Conservation (phyloP, 345 rosid genomes). For the Anastatica hierochuntica region DNA sequence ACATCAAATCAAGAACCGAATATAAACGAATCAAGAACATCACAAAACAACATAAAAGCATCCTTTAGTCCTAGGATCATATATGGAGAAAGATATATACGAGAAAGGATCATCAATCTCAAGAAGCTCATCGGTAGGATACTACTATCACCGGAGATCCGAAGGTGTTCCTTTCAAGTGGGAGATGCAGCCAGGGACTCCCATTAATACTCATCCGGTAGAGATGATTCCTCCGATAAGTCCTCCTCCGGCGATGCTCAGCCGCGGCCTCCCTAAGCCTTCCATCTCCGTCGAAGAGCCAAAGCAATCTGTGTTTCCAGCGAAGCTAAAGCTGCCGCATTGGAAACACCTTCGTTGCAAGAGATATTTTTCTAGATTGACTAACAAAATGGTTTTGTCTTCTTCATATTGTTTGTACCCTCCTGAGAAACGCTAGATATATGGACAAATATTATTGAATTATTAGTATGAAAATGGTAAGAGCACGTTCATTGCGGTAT, state of each 20-base stretch:
- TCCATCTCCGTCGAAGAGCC: slow-evolving; percentile 21
- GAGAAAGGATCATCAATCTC: slow-evolving; percentile 2
- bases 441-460: background rate
- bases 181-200: slow-evolving; percentile 59
- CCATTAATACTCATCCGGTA: slow-evolving; percentile 23
- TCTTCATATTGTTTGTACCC: slow-evolving; percentile 16
- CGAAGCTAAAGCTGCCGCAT: slow-evolving; percentile 12
- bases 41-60: background rate
- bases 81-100: slow-evolving; percentile 6
- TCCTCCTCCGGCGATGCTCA: slow-evolving; percentile 62
- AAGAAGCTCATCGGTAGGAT: slow-evolving; percentile 27
- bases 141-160: slow-evolving; percentile 20
- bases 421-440: slow-evolving; percentile 1
- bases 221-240: slow-evolving; percentile 32
- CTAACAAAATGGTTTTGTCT: slow-evolving; percentile 16
- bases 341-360: slow-evolving; percentile 22
- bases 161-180: slow-evolving; percentile 50
- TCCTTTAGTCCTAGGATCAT: background rate
- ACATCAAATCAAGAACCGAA: slow-evolving; percentile 1
- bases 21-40: slow-evolving; percentile 16
- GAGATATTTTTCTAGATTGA: slow-evolving; percentile 14
- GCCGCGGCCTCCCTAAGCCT: slow-evolving; percentile 45
- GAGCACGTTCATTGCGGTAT: too few species aligned
- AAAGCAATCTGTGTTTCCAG: slow-evolving; percentile 11
- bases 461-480: background rate